Evolutionary conservation across 345 rosid genomes (phyloP).

Genomic region (Salix purpurea): DNA sequence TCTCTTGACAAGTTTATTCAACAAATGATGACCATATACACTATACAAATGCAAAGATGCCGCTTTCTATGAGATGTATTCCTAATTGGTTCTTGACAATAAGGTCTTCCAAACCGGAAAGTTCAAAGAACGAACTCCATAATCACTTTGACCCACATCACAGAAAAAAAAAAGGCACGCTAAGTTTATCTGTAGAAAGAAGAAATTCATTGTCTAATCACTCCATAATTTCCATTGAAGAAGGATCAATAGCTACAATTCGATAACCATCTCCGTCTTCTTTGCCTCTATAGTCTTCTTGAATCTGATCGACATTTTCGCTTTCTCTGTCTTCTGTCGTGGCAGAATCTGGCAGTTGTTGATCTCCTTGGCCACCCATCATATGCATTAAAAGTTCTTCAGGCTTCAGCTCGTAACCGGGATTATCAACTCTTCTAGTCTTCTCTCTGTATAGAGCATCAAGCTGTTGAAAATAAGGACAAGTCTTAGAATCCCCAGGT

Average conservation of each 20-base stretch:
- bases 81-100: not conserved
- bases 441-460: constrained; percentile 62
- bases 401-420: constrained; percentile 34
- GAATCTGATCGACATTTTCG: constrained; percentile 29
- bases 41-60: constrained; percentile 15
- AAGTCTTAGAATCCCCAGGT: constrained; percentile 26
- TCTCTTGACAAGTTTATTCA: constrained; percentile 21
- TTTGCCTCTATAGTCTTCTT: constrained; percentile 19
- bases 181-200: constrained; percentile 6
- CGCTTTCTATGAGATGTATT: constrained; percentile 8
- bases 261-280: constrained; percentile 28
- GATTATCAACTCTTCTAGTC: constrained; percentile 27
- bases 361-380: constrained; percentile 39
- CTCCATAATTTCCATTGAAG: constrained; percentile 32
- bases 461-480: constrained; percentile 38
- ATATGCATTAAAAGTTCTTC: constrained; percentile 54
- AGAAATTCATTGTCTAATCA: constrained; percentile 11
- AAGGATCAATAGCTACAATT: constrained; percentile 30
- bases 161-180: constrained; percentile 11
- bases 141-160: constrained; percentile 8
- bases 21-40: constrained; percentile 30
- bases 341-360: constrained; percentile 25
- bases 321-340: constrained; percentile 32
- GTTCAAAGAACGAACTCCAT: constrained; percentile 9
- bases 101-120: constrained; percentile 12